Evolutionary conservation across 2,329 filamentous ascomycete genomes (phyloP), one percentile per base, ranked within the genome.

Genomic region (Lachnellula willkommii): DNA sequence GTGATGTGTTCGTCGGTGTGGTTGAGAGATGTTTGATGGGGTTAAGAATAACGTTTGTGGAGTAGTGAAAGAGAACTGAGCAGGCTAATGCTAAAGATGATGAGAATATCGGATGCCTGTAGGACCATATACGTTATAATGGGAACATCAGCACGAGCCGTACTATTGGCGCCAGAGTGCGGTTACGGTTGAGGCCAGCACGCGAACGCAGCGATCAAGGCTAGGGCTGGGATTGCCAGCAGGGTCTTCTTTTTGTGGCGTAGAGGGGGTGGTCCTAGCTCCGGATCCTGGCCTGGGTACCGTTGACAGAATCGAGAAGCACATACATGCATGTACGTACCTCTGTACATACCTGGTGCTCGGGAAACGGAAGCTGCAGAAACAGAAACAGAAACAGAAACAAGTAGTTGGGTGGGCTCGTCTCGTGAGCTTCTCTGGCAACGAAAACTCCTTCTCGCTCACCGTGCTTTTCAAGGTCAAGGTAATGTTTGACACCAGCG

Each of bases 101-200:
- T 40, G 45, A 26, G 39, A 51, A 56, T 46, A 56, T 56, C 50
- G 47, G 55, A 57, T 32, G 51, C 42, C 47, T 37, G 51, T 42
- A 43, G 52, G 51, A 57, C 55, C 47, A 54, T 57, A 57, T 57
- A 57, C 39, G 32, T 28, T 47, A 49, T 50, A 46, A 56, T 52
- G 36, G 40, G 40, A 20, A 32, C 28, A 45, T 55, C 39, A 26
- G 26, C 50, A 50, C 32, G 53, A 40, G 28, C 43, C 37, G 37
- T 37, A 47, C 43, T 39, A 43, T 42, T 40, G 40, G 37, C 28
- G 28, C n/a, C 52, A 28, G 28, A 46, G 28, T 39, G 54, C 39
- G 54, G 36, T 48, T 32, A 42, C 17, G 22, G 26, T 46, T 37
- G 54, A 43, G 54, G 50, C 45, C 54, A 52, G 45, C 54, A 46